Evolutionary conservation across 1,284 basidiomycete species (phyloP), one percentile per base, ranked within the genome.

Genomic region (Boletus subluridellus): DNA sequence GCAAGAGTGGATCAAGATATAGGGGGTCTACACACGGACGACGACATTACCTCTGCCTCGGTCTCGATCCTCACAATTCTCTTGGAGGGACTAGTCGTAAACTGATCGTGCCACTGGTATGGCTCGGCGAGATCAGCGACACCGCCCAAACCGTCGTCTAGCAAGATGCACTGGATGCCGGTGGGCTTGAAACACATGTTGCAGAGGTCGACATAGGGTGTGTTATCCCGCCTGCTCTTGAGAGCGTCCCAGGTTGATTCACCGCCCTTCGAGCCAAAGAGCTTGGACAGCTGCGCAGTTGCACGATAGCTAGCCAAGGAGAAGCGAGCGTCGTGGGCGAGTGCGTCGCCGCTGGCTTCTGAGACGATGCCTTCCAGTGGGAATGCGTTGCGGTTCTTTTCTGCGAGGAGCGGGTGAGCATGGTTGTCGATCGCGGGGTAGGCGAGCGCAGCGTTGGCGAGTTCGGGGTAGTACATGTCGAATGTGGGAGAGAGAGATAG

Each of bases 341-440:
- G 72, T 0, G 82, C 82, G 10, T 77, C 69, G 2, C 80, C 83
- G 26, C 73, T 67, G 5, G 87, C 87, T 69, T 90, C 89, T 4
- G 86, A 86, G 47, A 87, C 73, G 48, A 88, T 66, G 0, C 81
- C 82, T 59, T 90, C 84, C 59, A 89, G 81, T 0, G 82, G 77
- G 11, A 86, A 67, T 1, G 67, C 67, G 47, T 79, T 64, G 30
- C 82, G 79, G 53, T 81, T 67, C 28, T 74, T 71, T 12, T 73
- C 75, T 30, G 76, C 73, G 38, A 91, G 76, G 30, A 91, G 75
- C 2, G 88, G 86, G 67, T 91, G 89, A 0, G 88, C 85, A 66
- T 91, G 89, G 66, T 90, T 90, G 73, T 90, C 89, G 66, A 89
- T 87, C 0, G 77, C 77, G 11, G 81, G 82, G 58, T 77, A 81